Evolutionary conservation across 805 yeast species (phyloP), one percentile per base, ranked within the genome.

Genomic region (Spathaspora sp.): DNA sequence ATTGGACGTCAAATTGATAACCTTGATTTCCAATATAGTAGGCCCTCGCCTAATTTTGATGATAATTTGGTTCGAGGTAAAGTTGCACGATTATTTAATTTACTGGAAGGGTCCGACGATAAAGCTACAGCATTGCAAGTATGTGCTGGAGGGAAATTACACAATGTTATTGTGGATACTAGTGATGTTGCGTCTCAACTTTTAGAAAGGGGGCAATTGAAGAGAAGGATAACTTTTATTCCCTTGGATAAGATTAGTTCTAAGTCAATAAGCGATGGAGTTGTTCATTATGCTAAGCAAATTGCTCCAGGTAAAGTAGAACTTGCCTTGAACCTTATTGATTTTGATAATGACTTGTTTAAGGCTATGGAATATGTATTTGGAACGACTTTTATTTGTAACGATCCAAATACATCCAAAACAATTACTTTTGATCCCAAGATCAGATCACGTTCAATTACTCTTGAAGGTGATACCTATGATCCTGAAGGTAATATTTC

Each of bases 401-500:
- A 82, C 17, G 96, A 91, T 67, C 88, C 97, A 0, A 86, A 87
- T 14, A 84, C 96, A 0, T 98, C 99, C 0, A 87, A 92, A 58
- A 75, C 77, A 46, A 87, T 94, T n/a, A 89, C 97, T 0, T 90
- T 91, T 65, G 84, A 92, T 64, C 94, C 93, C 0, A 79, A 82
- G 50, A 83, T 93, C 14, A 78, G 89, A 55, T 77, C 92, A 0
- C 83, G 91, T 60, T 85, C 96, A 29, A 90, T 96, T 14, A 94
- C 99, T 0, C 66, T 88, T 32, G 92, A 91, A 49, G 99, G 99
- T 48, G 99, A 94, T 66, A 80, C 86, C 10, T 94, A 92, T 68
- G 99, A 94, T 64, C 99, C 99, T 0, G 90, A 87, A 57, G 99
- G 99, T 14, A 89, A 96, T 7, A 73, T 94, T 26, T 88, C 97